Conservation (phyloP, 139 green algal species). For the Eudorina sp. region DNA sequence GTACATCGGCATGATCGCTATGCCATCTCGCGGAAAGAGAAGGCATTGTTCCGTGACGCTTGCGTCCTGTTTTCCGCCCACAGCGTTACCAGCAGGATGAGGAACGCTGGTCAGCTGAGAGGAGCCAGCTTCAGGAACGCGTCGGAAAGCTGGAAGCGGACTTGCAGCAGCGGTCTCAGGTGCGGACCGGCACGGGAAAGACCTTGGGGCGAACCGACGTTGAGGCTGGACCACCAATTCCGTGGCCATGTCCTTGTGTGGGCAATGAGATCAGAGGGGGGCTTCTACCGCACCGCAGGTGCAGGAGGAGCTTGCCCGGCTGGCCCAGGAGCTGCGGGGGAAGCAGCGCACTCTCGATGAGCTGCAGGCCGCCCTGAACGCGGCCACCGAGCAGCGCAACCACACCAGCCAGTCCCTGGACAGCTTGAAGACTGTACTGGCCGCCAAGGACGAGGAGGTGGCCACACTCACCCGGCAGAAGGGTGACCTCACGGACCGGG, state of each 20-base stretch:
- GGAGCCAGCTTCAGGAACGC: conserved; percentile 34
- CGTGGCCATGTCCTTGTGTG: too few species aligned
- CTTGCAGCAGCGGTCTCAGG: not conserved
- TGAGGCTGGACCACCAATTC: too few species aligned
- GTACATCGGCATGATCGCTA: not conserved
- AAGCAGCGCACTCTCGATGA: conserved; percentile 39
- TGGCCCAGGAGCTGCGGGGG: not conserved
- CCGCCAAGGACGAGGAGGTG: conserved; percentile 34
- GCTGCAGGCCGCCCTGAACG: conserved; percentile 19
- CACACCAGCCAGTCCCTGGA: not conserved
- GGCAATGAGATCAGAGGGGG: too few species aligned
- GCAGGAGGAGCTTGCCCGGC: conserved; percentile 1
- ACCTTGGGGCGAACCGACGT: not conserved
- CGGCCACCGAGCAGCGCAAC: not conserved
- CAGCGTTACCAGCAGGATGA: conserved; percentile 42
- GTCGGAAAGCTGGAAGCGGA: conserved; percentile 47
- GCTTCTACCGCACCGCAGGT: too few species aligned
- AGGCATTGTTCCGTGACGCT: too few species aligned
- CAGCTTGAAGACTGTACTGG: conserved; percentile 27
- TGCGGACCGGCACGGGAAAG: not conserved
- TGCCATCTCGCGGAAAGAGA: not conserved
- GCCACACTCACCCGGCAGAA: not conserved
- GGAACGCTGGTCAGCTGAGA: conserved; percentile 4
- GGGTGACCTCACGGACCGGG: conserved; percentile 39
- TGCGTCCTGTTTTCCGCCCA: not conserved